Base-by-base conservation (phyloP, 2,329 filamentous ascomycete genomes). In the Alternaria solani region DNA sequence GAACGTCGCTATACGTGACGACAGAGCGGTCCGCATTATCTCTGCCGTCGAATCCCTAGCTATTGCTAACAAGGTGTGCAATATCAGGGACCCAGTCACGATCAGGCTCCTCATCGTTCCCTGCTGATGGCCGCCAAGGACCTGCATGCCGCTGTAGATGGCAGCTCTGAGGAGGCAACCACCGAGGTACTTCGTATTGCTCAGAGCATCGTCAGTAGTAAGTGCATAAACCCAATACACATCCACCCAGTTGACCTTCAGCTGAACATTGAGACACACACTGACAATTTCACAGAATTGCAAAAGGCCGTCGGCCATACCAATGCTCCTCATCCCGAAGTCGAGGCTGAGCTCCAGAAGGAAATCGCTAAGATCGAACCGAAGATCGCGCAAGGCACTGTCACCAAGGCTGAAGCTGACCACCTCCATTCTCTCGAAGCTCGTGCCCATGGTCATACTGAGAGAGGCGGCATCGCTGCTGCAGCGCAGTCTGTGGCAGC, bases 351-450 rank as follows among this genome's bases (percentile, higher is more conserved):
- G 59, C 64, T 75, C 7, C 69, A 72, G 43, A 62, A 70, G 60
- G 72, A 75, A 68, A 67, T 66, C 51, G 68, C 70, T 57, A 75
- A 70, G 62, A 69, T 77, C 59, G 67, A 73, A 51, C 69, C 71
- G 59, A 77, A 76, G 55, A 64, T 77, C 53, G 66, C 67, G 55
- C 62, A 72, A 54, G 75, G 70, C 43, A 71, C 71, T 7, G 72
- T 81, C 57, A 79, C 77, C 32, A 75, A 66, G 59, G 75, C 76
- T 49, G 80, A 81, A 55, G 80, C 80, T 30, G 71, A 78, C 52
- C 74, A 75, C 48, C 73, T 81, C 26, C 78, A 81, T 58, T 79
- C 78, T 28, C 78, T 80, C 47, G 79, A 81, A 62, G 75, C 77
- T 55, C 76, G 79, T 34, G 76, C 71, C 44, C 67, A 75, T 41